phyloP scores from a whole-genome alignment of 192 early-diverging fungal genomes.

The Jimgerdemannia lactiflua region DNA sequence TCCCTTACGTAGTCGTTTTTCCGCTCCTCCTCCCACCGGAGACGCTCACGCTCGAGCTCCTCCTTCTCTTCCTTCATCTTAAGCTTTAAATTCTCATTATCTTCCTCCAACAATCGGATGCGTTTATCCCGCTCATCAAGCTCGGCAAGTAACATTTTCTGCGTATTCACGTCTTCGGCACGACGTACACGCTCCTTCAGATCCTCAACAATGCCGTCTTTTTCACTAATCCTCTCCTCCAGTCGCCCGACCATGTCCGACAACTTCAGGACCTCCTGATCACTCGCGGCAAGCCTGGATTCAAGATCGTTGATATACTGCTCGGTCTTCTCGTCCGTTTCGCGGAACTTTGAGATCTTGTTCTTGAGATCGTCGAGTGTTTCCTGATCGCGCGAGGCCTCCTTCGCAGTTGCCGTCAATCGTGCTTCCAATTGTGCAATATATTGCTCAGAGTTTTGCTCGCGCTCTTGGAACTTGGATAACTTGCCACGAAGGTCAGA shows the following conservation, averaged over 20 bases:
- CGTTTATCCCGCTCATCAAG: conserved; percentile 3
- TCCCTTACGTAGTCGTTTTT: not conserved
- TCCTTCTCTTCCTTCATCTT: conserved; percentile 7
- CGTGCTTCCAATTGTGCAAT: conserved; percentile 37
- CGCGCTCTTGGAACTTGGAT: conserved; percentile 33
- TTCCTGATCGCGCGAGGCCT: conserved; percentile 33
- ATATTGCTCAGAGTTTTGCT: conserved; percentile 44
- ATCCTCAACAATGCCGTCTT: not conserved
- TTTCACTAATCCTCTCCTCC: conserved; percentile 9
- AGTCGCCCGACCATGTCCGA: conserved; percentile 9
- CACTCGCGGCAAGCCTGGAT: conserved; percentile 22
- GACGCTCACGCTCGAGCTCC: not conserved
- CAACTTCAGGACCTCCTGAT: conserved; percentile 12
- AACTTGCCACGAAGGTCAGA: conserved; percentile 39
- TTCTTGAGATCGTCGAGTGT: conserved; percentile 31
- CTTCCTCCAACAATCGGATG: conserved; percentile 8
- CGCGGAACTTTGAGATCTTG: conserved; percentile 51
- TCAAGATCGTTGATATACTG: conserved; percentile 43
- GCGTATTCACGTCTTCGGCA: conserved; percentile 8
- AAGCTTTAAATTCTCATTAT: not conserved
- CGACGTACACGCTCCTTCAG: conserved; percentile 8
- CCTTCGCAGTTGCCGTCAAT: conserved; percentile 19
- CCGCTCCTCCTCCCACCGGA: not conserved
- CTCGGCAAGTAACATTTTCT: conserved; percentile 10
- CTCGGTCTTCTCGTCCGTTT: conserved; percentile 42